Evolutionary conservation across 805 yeast genomes (phyloP).

Genomic region (Phaffomyces opuntiae): DNA sequence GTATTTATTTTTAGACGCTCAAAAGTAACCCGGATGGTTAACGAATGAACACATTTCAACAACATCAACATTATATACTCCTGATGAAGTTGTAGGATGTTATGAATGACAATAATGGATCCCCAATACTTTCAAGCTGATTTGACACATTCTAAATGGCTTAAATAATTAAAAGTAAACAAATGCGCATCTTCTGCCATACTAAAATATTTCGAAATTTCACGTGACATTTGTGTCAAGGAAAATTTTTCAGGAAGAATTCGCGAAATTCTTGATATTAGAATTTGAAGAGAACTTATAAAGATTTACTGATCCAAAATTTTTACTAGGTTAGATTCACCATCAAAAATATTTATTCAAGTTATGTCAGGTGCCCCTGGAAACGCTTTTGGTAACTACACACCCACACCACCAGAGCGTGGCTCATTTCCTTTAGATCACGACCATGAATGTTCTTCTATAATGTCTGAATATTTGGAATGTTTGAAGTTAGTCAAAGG

Average conservation of each 20-base stretch:
- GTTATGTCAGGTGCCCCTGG: constrained; percentile 25
- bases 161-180: background rate
- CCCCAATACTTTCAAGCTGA: too few relatives aligned
- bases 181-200: constrained; percentile 2
- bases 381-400: constrained; percentile 39
- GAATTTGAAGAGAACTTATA: too few relatives aligned
- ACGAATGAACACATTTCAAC: too few relatives aligned
- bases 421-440: constrained; percentile 97
- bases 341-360: background rate
- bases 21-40: too few relatives aligned
- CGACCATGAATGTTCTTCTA: constrained; percentile 67
- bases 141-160: background rate
- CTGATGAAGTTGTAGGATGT: too few relatives aligned
- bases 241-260: background rate
- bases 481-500: constrained; percentile 76
- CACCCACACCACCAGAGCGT: constrained; percentile 91
- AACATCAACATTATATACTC: too few relatives aligned
- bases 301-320: too few relatives aligned
- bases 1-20: too few relatives aligned
- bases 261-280: too few relatives aligned
- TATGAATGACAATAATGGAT: too few relatives aligned
- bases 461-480: constrained; percentile 67
- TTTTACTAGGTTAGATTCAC: too few relatives aligned
- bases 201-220: background rate
- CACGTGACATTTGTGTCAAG: constrained; percentile 1